phyloP scores from a whole-genome alignment of 2,329 filamentous ascomycete species.

The Kalaharituber pfeilii region DNA sequence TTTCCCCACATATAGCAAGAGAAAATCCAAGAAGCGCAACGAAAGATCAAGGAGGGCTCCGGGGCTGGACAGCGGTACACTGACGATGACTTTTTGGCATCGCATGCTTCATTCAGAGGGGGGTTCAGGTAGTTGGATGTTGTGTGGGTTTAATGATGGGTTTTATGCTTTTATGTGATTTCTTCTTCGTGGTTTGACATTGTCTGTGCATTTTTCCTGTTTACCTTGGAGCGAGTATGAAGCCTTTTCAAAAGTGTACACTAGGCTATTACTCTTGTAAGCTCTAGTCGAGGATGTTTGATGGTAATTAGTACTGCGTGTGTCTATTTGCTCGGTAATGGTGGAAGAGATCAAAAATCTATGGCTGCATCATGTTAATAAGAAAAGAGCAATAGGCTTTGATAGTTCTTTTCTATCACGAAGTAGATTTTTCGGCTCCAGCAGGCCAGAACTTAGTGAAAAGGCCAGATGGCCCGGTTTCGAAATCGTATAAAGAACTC shows the following conservation, averaged over 20 bases:
- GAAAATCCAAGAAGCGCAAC: constrained; percentile 18
- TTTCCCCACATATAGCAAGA: constrained; percentile 31
- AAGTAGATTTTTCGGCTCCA: no score
- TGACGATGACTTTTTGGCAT: constrained; percentile 16
- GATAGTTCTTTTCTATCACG: no score
- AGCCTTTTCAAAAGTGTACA: neutral
- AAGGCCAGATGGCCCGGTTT: neutral
- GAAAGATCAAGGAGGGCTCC: constrained; percentile 11
- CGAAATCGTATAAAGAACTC: neutral
- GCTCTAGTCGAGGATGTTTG: neutral
- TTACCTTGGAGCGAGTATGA: no score
- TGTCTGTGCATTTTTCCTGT: neutral
- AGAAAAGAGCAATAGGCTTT: no score
- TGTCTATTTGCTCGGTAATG: neutral
- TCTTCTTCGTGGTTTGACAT: neutral
- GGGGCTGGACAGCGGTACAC: constrained; percentile 9
- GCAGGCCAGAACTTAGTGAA: neutral
- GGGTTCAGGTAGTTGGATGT: neutral
- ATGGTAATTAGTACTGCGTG: neutral
- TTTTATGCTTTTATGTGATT: neutral
- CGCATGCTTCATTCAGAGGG: neutral
- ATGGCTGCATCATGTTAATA: no score
- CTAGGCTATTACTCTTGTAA: neutral
- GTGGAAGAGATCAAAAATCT: neutral
- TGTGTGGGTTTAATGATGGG: neutral